Evolutionary conservation across 768 basidiomycete species (phyloP).

Genomic region (Xerocomellus chrysenteron): DNA sequence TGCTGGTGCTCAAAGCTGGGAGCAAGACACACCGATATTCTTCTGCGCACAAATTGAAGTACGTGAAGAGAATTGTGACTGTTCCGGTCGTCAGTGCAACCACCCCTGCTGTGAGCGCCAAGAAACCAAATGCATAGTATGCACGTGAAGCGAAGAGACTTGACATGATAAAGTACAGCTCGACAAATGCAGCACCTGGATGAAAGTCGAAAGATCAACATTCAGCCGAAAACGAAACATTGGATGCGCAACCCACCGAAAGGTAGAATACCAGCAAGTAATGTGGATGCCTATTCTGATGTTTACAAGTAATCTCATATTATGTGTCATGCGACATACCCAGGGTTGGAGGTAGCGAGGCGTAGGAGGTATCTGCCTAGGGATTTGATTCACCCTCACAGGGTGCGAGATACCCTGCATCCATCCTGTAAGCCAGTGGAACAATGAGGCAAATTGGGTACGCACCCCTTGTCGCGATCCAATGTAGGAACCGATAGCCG

Average conservation of each 20-base stretch:
- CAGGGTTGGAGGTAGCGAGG: conserved; percentile 83
- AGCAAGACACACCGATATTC: conserved; percentile 70
- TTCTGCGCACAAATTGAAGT: conserved; percentile 91
- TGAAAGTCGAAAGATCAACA: not conserved
- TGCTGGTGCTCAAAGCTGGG: not conserved
- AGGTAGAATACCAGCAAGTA: conserved; percentile 89
- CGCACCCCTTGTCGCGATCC: conserved; percentile 86
- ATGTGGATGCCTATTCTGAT: conserved; percentile 53
- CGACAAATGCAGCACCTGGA: conserved; percentile 92
- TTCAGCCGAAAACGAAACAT: conserved; percentile 4
- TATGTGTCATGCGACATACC: conserved; percentile 43
- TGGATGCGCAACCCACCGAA: conserved; percentile 57
- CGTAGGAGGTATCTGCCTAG: conserved; percentile 89
- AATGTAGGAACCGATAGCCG: conserved; percentile 80
- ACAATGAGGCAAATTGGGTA: not conserved
- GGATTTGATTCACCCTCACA: conserved; percentile 88
- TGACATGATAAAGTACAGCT: conserved; percentile 89
- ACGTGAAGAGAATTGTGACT: conserved; percentile 83
- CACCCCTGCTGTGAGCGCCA: conserved; percentile 82
- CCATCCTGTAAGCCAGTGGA: conserved; percentile 7
- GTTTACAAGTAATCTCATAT: conserved; percentile 7
- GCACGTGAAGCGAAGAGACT: conserved; percentile 89
- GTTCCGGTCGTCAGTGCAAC: conserved; percentile 88
- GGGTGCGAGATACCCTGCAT: conserved; percentile 72
- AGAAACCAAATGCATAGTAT: conserved; percentile 96